A percentile compares a stretch with the other conserved stretches of the same genome.
Conservation (phyloP, 257 asterid species). For the Vinca minor region DNA sequence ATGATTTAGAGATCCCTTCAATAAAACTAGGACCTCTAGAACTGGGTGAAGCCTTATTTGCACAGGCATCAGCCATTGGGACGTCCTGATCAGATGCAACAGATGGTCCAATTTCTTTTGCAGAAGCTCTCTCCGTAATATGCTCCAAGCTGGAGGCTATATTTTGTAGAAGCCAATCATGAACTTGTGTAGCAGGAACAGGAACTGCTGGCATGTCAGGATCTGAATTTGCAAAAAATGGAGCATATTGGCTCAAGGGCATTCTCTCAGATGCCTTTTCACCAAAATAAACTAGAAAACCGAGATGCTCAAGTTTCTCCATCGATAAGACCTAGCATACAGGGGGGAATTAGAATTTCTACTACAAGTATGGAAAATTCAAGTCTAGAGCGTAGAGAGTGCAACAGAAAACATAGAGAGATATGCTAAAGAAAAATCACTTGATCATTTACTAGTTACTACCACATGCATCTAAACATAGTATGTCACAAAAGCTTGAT, state of each 20-base stretch:
- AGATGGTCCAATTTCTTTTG: constrained; percentile 70
- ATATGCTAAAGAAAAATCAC: background rate
- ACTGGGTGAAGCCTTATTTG: constrained; percentile 43
- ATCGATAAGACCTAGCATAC: constrained; percentile 63
- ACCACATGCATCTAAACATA: constrained; percentile 1
- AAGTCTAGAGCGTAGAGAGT: background rate
- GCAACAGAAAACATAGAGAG: background rate
- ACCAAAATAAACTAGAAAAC: constrained; percentile 69
- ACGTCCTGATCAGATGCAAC: constrained; percentile 68
- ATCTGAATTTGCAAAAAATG: constrained; percentile 88
- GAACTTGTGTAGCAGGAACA: constrained; percentile 79
- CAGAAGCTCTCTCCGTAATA: constrained; percentile 66
- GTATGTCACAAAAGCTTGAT: background rate
- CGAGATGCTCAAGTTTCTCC: constrained; percentile 77
- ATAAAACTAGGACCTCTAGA: constrained; percentile 75
- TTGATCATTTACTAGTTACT: background rate
- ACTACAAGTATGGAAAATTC: background rate
- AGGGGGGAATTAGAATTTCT: constrained; percentile 16
- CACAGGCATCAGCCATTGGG: constrained; percentile 65
- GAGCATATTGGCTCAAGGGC: constrained; percentile 78
- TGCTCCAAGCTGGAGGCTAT: constrained; percentile 69
- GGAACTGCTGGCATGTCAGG: constrained; percentile 98
- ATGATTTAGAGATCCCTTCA: constrained; percentile 91
- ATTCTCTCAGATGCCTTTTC: constrained; percentile 60
- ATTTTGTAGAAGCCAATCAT: constrained; percentile 77